Evolutionary conservation across 208 protist genomes (phyloP), one percentile per base, ranked within the genome.

Genomic region (Acanthamoeba quina): DNA sequence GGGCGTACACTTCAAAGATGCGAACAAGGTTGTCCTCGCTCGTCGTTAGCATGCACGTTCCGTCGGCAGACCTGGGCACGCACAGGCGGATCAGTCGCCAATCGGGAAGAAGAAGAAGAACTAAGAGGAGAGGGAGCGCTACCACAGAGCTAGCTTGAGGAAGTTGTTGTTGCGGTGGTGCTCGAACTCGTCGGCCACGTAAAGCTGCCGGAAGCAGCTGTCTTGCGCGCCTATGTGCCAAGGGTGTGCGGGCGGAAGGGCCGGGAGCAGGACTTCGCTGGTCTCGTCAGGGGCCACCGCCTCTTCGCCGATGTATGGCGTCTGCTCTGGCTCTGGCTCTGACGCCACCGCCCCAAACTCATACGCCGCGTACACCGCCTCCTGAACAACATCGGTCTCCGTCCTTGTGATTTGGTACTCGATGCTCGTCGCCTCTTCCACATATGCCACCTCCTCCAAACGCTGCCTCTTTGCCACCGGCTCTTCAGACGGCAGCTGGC

Each of bases 21-120:
- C 85, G 85, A 29, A 91, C 62, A 31, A 56, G 37, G 37, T 91
- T 91, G 60, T 91, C 85, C 26, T 91, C 85, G 41, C 85, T 91
- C 5, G 85, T 76, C 24, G 85, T 74, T 0, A 91, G 62, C 11
- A 91, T 56, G 85, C 85, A 91, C 0, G 85, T 74, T 7, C 85
- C 85, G 31, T 91, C 85, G 15, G 85, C 41, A 24, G 85, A 91
- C 85, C 85, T 91, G 24, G 31, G 34, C 41, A 80, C n/a, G n/a
- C 21, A 52, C 19, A 34, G 72, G 4, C 64, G 19, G 17, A 24
- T 80, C 24, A 49, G 31, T 24, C 15, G 49, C 68, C 31, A 76
- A 34, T 76, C 9, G 13, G 47, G 9, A 76, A 13, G 37, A 44
- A 52, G 34, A 80, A 80, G 41, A 15, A 29, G 64, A 62, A 49